Evolutionary conservation across 2,329 filamentous ascomycete species (phyloP), one percentile per base, ranked within the genome.

Genomic region (Aspergillus versicolor): DNA sequence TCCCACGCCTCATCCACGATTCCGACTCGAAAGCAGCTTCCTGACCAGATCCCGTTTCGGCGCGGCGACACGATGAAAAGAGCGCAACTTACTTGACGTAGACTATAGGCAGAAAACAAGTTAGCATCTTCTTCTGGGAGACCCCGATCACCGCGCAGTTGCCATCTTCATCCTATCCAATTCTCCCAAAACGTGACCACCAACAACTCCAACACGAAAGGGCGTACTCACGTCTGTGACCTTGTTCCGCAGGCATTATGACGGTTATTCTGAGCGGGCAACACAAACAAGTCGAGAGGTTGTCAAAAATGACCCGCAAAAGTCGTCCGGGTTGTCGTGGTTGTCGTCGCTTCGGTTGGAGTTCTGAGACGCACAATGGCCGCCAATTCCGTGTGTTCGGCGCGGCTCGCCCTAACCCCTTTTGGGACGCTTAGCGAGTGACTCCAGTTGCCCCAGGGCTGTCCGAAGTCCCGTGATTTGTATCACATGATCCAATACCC

Each of bases 231-330:
- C 90, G 84, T 89, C 90, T 87, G 87, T 92, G 89, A 82, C 89
- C 89, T 77, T 88, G 84, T 86, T 91, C 89, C 77, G 89, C 88
- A 89, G 88, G 86, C 90, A 94, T 94, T 80, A 85, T 92, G 88
- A 81, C 80, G 80, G 77, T 68, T 72, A 69, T 65, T 74, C 73
- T 75, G 73, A 73, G 70, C 72, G 69, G 71, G 70, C 71, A 73
- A 72, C 67, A 66, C 70, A 69, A 69, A 70, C 65, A 74, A 75
- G 70, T 75, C 70, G 69, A 71, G 13, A 72, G 69, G 68, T 73
- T 70, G 71, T 67, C 70, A 75, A 71, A 30, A 64, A 69, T 72
- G 70, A 72, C 72, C 70, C 70, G 71, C 69, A 68, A 71, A 73
- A 68, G 71, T 75, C 71, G 71, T 72, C 67, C 70, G 70, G 70